Conservation (phyloP, 805 yeast genomes). For the Candida gorgasii region DNA sequence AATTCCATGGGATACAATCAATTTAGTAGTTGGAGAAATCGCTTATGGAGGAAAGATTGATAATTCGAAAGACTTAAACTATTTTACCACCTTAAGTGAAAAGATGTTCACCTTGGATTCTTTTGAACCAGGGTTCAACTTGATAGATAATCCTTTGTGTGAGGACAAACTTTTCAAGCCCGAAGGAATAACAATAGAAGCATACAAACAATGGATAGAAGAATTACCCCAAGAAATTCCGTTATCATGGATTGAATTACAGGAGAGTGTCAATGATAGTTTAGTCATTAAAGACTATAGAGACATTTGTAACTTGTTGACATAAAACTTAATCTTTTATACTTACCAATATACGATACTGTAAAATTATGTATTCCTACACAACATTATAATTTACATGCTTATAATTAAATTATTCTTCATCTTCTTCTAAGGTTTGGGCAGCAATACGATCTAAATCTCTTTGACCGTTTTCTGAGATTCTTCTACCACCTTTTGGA, state of each 20-base stretch:
- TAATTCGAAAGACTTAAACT: slow-evolving; percentile 37
- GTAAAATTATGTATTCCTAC: slow-evolving; percentile 12
- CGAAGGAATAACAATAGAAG: slow-evolving; percentile 38
- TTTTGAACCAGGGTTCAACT: slow-evolving; percentile 43
- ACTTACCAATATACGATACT: neutral
- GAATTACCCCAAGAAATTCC: slow-evolving; percentile 54
- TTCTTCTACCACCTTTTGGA: slow-evolving; percentile 98
- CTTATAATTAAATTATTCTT: slow-evolving; percentile 36
- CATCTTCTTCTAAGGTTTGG: slow-evolving; percentile 93
- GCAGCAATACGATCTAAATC: slow-evolving; percentile 99
- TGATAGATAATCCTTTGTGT: slow-evolving; percentile 33
- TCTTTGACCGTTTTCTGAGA: slow-evolving; percentile 99
- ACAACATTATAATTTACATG: slow-evolving; percentile 21
- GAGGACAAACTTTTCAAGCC: slow-evolving; percentile 42
- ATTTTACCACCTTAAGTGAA: slow-evolving; percentile 34
- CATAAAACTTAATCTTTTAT: no score
- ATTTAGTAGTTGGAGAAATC: slow-evolving; percentile 49
- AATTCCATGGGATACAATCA: slow-evolving; percentile 16
- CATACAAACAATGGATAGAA: slow-evolving; percentile 50
- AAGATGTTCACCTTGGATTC: slow-evolving; percentile 40
- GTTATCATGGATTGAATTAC: slow-evolving; percentile 54
- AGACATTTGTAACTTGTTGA: neutral
- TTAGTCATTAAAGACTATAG: neutral
- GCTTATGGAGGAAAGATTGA: slow-evolving; percentile 70
- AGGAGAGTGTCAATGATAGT: slow-evolving; percentile 41